phyloP scores from a whole-genome alignment of 306 rosid species.

The Rosa lucieae region DNA sequence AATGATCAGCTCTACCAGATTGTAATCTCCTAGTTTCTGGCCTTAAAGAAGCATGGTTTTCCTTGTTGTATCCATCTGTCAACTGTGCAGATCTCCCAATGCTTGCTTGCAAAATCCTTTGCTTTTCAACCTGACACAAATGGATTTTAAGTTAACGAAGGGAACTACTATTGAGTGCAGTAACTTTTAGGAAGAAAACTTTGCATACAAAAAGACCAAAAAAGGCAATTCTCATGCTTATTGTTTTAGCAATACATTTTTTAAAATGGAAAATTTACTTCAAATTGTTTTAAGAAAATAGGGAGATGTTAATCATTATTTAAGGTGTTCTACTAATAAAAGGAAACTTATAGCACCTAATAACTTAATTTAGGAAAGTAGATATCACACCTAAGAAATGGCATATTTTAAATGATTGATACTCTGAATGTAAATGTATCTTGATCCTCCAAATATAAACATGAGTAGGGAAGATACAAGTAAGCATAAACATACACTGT shows the following conservation, averaged over 20 bases:
- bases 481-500: too few relatives aligned
- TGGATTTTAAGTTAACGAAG: neutral
- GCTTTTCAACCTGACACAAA: constrained; percentile 72
- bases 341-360: neutral
- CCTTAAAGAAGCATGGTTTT: constrained; percentile 30
- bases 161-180: neutral
- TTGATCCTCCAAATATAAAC: too few relatives aligned
- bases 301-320: neutral
- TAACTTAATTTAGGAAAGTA: neutral
- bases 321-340: too few relatives aligned
- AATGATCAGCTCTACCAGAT: constrained; percentile 31
- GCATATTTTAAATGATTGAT: neutral
- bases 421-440: neutral
- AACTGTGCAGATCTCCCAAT: constrained; percentile 39
- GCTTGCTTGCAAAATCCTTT: constrained; percentile 66
- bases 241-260: neutral
- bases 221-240: neutral
- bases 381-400: neutral
- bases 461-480: too few relatives aligned
- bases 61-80: constrained; percentile 40
- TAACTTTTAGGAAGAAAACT: neutral
- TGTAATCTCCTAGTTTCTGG: constrained; percentile 30
- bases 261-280: neutral
- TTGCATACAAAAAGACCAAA: neutral
- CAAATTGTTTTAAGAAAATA: neutral